Evolutionary conservation across 306 rosid species (phyloP).

Genomic region (Carpinus fangiana): DNA sequence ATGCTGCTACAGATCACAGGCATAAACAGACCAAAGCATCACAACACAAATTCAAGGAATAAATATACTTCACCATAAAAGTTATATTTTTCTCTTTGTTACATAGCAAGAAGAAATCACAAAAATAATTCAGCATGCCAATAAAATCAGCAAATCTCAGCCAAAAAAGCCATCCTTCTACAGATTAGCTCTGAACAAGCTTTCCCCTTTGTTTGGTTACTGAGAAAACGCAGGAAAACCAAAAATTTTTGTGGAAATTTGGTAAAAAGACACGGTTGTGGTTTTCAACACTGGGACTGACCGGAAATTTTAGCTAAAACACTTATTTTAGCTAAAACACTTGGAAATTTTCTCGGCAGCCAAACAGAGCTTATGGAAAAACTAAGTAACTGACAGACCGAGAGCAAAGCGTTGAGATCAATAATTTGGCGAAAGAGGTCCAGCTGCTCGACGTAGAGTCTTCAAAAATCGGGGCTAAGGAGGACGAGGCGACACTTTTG

Average conservation of each 20-base stretch:
- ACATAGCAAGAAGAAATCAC: background rate
- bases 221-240: background rate
- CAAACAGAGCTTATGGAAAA: background rate
- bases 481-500: constrained; percentile 49
- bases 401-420: constrained; percentile 60
- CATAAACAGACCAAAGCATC: background rate
- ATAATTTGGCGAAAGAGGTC: constrained; percentile 77
- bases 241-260: background rate
- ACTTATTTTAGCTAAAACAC: background rate
- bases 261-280: background rate
- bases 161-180: background rate
- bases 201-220: background rate
- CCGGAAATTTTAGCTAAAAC: constrained; percentile 7
- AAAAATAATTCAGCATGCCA: background rate
- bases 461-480: constrained; percentile 75
- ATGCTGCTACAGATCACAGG: background rate
- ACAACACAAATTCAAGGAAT: background rate
- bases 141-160: constrained; percentile 15
- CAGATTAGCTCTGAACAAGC: background rate
- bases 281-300: background rate
- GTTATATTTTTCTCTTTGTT: background rate
- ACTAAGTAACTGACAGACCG: constrained; percentile 46
- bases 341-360: background rate
- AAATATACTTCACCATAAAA: background rate
- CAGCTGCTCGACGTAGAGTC: constrained; percentile 70